Conservation (phyloP, 1,284 basidiomycete genomes). For the Ustilago sp. region DNA sequence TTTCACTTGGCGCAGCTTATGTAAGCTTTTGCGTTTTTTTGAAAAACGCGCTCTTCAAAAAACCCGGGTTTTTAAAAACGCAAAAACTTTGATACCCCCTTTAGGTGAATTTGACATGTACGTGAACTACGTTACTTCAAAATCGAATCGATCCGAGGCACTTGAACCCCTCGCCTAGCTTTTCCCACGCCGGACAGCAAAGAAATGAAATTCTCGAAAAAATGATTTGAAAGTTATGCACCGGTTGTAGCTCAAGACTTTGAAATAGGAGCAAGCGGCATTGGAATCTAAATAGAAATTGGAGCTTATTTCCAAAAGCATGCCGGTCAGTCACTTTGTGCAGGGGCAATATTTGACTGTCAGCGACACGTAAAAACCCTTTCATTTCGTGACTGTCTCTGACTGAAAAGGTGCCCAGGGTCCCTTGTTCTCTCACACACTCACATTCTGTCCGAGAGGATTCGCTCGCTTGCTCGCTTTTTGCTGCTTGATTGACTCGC, state of each 20-base stretch:
- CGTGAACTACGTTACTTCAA: no score
- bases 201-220: background rate
- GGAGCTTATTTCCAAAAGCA: background rate
- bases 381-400: background rate
- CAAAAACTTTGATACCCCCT: no score
- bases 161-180: background rate
- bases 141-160: no score
- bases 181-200: constrained; percentile 21
- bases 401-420: constrained; percentile 9
- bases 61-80: no score
- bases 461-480: background rate
- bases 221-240: constrained; percentile 1
- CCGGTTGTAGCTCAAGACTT: background rate
- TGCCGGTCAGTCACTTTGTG: constrained; percentile 3
- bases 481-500: constrained; percentile 2
- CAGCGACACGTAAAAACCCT: constrained; percentile 1
- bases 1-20: no score
- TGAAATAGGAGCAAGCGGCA: background rate
- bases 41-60: no score
- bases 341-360: background rate
- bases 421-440: background rate
- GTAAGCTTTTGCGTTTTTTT: no score
- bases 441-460: background rate
- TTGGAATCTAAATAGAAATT: background rate
- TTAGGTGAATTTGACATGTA: no score